Percentiles rank a stretch among this genome's conserved stretches.
Evolutionary conservation across 2,329 filamentous ascomycete species (phyloP).

Genomic region (Cladosporium velox): DNA sequence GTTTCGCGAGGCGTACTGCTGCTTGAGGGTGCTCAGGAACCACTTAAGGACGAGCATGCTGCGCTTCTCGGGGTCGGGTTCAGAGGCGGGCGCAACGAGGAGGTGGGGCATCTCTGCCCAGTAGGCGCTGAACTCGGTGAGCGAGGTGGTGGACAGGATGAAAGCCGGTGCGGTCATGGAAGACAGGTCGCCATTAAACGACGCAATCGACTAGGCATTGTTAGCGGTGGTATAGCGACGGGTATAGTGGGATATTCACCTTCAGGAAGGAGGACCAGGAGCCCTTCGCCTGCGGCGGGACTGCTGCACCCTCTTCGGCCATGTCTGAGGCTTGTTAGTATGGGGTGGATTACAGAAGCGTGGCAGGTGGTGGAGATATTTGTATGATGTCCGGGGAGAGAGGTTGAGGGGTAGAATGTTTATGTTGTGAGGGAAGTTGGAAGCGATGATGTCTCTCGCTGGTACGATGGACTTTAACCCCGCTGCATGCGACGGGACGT

Average conservation of each 20-base stretch:
- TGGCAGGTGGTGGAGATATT: not conserved
- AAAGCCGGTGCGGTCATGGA: slow-evolving; percentile 59
- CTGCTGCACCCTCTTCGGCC: slow-evolving; percentile 45
- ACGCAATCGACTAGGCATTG: slow-evolving; percentile 50
- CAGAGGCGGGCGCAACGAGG: slow-evolving; percentile 78
- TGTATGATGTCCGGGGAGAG: not conserved
- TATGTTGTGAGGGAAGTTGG: not conserved
- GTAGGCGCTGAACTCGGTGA: slow-evolving; percentile 59
- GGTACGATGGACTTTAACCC: not conserved
- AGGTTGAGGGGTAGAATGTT: not conserved
- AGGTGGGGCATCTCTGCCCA: slow-evolving; percentile 62
- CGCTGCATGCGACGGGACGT: not conserved
- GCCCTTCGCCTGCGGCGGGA: slow-evolving; percentile 49
- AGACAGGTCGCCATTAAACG: slow-evolving; percentile 59
- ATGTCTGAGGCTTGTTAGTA: not conserved
- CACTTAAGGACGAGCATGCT: slow-evolving; percentile 89
- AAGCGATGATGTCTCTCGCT: slow-evolving; percentile 1
- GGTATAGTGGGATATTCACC: slow-evolving; percentile 35
- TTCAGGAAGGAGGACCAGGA: slow-evolving; percentile 55
- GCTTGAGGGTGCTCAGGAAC: slow-evolving; percentile 91
- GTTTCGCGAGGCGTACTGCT: slow-evolving; percentile 74
- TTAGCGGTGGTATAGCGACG: not conserved
- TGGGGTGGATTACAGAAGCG: not conserved
- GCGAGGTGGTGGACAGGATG: slow-evolving; percentile 57
- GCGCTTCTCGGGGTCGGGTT: slow-evolving; percentile 77